Evolutionary conservation across 805 yeast genomes (phyloP).

Genomic region (Hermanozyma aechmeae): DNA sequence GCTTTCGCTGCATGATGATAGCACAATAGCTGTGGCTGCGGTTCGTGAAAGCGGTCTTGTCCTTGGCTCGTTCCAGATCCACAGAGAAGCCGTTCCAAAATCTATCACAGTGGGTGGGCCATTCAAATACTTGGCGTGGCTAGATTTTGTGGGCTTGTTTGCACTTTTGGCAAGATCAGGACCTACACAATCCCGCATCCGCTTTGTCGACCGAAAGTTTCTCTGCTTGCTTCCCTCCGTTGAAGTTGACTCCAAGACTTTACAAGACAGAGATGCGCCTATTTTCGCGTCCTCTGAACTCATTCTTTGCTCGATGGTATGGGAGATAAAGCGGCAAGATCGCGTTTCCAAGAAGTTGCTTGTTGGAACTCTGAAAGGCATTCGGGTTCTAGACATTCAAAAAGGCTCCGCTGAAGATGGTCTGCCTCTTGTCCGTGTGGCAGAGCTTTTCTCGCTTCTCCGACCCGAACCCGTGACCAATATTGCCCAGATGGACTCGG

Average conservation of each 20-base stretch:
- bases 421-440: slow-evolving; percentile 11
- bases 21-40: no score
- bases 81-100: slow-evolving; percentile 14
- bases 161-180: slow-evolving; percentile 21
- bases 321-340: slow-evolving; percentile 24
- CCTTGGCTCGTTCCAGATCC: slow-evolving; percentile 16
- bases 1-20: no score
- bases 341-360: slow-evolving; percentile 26
- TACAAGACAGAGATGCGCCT: slow-evolving; percentile 3
- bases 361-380: slow-evolving; percentile 15
- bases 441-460: slow-evolving; percentile 23
- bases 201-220: slow-evolving; percentile 24
- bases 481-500: slow-evolving; percentile 23
- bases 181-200: slow-evolving; percentile 18
- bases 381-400: slow-evolving; percentile 25
- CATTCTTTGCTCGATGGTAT: slow-evolving; percentile 23
- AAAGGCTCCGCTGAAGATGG: slow-evolving; percentile 10
- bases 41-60: slow-evolving; percentile 32
- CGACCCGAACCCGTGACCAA: slow-evolving; percentile 23
- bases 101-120: slow-evolving; percentile 23
- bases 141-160: slow-evolving; percentile 20
- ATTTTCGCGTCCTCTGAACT: slow-evolving; percentile 19
- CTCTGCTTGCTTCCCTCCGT: slow-evolving; percentile 14
- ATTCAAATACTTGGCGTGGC: slow-evolving; percentile 21
- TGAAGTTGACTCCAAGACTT: slow-evolving; percentile 10